Evolutionary conservation across 257 asterid species (phyloP), one percentile per base, ranked within the genome.

Genomic region (Buddleja alternifolia): DNA sequence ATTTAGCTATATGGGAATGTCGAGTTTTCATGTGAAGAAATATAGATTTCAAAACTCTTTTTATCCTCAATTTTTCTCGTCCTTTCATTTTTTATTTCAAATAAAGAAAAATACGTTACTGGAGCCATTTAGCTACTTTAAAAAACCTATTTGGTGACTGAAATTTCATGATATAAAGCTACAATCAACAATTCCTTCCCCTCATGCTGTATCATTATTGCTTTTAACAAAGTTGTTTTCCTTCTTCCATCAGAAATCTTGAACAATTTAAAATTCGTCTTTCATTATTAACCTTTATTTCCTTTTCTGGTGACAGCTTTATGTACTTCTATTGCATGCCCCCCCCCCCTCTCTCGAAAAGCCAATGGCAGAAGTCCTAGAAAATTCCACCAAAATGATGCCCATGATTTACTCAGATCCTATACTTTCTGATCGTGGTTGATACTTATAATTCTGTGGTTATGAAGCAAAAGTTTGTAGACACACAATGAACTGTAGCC

Each of bases 401-500:
- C 44, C 15, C 20, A 20, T 29, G 29, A 19, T 34, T 7, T 47
- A 23, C 24, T 68, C 48, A 19, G 58, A 9, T 48, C 41, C 50
- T 37, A 44, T 36, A 11, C 17, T 42, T 52, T 32, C 75, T 19
- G 15, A 2, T 12, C 21, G 39, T 61, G 32, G 51, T 29, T 61
- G 53, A 62, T 67, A 51, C 42, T 42, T 60, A 20, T 20, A 56
- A 25, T 62, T 75, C 71, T 69, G 19, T 41, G 34, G 54, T n/a
- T 63, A 57, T 25, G 51, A 5, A 40, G 67, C 57, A 12, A 20
- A 14, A 51, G 29, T 20, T n/a, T 58, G 59, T 55, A 53, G 19
- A 20, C 54, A 9, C 15, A 41, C 17, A 23, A 17, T 46, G 68
- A 42, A 68, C 39, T 46, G n/a, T 52, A 15, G 41, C 51, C 1